A percentile compares a stretch with the other conserved stretches of the same genome.
phyloP scores from a whole-genome alignment of 306 rosid species.

The Sicyos edulis region DNA sequence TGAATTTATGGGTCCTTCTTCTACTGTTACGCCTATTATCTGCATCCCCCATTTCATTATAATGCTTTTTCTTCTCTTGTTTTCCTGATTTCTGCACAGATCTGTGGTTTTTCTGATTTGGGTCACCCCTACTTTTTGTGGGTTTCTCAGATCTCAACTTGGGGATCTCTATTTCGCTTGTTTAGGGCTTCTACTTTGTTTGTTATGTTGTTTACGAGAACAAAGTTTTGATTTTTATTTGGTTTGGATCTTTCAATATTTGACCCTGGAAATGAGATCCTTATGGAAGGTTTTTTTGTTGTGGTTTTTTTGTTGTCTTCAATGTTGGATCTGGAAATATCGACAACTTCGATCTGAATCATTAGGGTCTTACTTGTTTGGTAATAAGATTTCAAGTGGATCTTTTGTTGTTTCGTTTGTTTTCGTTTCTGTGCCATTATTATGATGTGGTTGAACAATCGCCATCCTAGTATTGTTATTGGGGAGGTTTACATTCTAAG shows the following conservation, averaged over 20 bases:
- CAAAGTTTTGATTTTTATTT: neutral
- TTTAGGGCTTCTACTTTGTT: neutral
- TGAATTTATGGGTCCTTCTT: slow-evolving; percentile 80
- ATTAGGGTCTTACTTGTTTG: neutral
- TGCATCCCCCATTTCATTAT: slow-evolving; percentile 32
- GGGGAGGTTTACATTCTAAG: slow-evolving; percentile 26
- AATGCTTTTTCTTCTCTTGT: slow-evolving; percentile 14
- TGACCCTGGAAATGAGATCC: neutral
- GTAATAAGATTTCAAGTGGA: neutral
- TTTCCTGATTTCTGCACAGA: slow-evolving; percentile 20
- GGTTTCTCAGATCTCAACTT: neutral
- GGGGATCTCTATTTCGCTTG: neutral
- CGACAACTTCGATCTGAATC: neutral
- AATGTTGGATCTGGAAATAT: slow-evolving; percentile 19
- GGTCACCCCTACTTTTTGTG: slow-evolving; percentile 1
- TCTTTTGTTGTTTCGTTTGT: neutral
- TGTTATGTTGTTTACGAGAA: neutral
- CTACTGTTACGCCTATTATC: slow-evolving; percentile 49
- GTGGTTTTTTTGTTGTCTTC: neutral
- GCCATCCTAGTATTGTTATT: slow-evolving; percentile 2
- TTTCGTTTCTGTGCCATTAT: neutral
- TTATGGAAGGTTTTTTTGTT: neutral
- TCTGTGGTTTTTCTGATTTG: slow-evolving; percentile 12
- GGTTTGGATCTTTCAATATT: neutral
- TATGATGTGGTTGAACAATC: slow-evolving; percentile 12